Conservation (phyloP, 306 rosid genomes). For the Gleditsia sinensis region DNA sequence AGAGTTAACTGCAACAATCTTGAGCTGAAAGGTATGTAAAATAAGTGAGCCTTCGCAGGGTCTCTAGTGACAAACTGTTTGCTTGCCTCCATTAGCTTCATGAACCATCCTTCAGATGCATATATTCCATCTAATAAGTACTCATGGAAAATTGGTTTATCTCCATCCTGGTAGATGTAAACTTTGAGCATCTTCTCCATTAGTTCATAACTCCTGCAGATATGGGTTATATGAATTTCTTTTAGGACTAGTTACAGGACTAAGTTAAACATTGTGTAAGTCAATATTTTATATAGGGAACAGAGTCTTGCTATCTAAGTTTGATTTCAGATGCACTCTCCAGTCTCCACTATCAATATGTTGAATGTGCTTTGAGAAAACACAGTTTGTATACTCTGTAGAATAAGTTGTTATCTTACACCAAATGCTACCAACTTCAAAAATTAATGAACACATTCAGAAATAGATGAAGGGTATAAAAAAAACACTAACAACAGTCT, state of each 20-base stretch:
- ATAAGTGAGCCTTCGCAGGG: constrained; percentile 77
- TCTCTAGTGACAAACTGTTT: constrained; percentile 65
- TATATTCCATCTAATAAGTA: constrained; percentile 78
- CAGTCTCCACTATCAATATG: neutral
- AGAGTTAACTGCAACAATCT: constrained; percentile 68
- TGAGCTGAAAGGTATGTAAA: constrained; percentile 97
- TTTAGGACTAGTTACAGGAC: neutral
- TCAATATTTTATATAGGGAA: neutral
- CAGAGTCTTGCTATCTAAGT: neutral
- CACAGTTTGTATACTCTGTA: neutral
- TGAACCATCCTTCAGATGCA: constrained; percentile 99
- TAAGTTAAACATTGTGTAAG: constrained; percentile 3
- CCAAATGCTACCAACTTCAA: neutral
- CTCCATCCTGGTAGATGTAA: constrained; percentile 77
- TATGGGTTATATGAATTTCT: constrained; percentile 9
- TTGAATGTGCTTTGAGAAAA: neutral
- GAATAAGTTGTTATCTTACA: neutral
- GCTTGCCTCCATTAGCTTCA: constrained; percentile 75
- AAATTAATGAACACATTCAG: constrained; percentile 1
- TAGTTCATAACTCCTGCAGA: constrained; percentile 85
- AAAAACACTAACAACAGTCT: neutral
- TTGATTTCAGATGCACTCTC: neutral
- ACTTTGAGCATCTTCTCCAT: constrained; percentile 88
- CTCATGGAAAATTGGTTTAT: constrained; percentile 77
- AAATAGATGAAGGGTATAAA: neutral